Evolutionary conservation across 805 yeast species (phyloP).

Genomic region (Candida taoyuanica): DNA sequence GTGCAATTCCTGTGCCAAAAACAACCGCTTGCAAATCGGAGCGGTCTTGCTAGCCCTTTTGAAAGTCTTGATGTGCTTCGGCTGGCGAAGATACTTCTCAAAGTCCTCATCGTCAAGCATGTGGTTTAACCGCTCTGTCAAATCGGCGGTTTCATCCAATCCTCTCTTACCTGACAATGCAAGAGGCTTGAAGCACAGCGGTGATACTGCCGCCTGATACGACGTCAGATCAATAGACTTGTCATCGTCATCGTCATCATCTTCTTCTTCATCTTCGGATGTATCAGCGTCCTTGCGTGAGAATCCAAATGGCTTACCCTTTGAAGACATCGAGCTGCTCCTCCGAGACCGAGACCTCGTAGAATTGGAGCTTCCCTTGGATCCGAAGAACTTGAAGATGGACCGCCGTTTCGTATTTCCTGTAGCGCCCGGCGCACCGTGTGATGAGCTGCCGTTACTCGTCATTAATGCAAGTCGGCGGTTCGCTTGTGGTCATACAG

Average conservation of each 20-base stretch:
- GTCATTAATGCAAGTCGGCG: too few species aligned
- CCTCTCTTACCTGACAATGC: not conserved
- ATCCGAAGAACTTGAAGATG: slow-evolving; percentile 10
- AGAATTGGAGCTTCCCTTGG: not conserved
- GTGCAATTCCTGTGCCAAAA: slow-evolving; percentile 61
- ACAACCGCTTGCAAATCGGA: slow-evolving; percentile 44
- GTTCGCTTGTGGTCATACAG: too few species aligned
- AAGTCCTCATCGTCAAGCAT: slow-evolving; percentile 31
- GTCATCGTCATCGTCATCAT: slow-evolving; percentile 23
- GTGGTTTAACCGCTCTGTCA: slow-evolving; percentile 5
- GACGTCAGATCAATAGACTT: slow-evolving; percentile 13
- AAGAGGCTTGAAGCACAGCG: slow-evolving; percentile 14
- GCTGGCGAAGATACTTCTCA: slow-evolving; percentile 41
- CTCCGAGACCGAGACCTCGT: too few species aligned
- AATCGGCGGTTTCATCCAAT: slow-evolving; percentile 5
- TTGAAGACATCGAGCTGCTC: too few species aligned
- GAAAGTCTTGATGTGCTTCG: slow-evolving; percentile 50
- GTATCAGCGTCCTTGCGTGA: not conserved
- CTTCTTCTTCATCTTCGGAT: slow-evolving; percentile 6
- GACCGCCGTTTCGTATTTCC: slow-evolving; percentile 4
- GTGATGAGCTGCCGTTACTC: too few species aligned
- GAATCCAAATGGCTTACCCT: too few species aligned
- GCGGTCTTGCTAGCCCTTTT: slow-evolving; percentile 44
- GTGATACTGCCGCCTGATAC: slow-evolving; percentile 16
- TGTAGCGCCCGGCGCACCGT: too few species aligned